These are phyloP conservation scores for Botrytis galanthina DNA, from an alignment of 2,329 filamentous ascomycete genomes.

Conservation along the genomic window DNA sequence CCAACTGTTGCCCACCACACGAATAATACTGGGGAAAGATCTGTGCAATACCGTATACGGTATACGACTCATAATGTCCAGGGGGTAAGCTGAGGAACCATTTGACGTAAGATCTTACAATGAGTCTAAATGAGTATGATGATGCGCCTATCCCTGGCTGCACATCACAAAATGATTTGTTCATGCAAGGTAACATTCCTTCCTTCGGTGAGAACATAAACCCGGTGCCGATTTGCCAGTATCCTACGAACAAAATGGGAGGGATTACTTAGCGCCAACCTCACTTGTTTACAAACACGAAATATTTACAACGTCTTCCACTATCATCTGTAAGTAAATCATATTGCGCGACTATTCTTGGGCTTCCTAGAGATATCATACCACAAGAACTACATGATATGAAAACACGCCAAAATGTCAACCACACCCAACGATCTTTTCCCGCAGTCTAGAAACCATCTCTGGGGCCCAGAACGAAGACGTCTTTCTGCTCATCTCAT, in stretches of 20 bases:
- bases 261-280: background rate
- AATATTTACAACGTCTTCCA: background rate
- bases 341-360: background rate
- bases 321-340: background rate
- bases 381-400: background rate
- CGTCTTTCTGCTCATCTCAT: conserved; percentile 9
- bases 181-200: conserved; percentile 7
- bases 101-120: background rate
- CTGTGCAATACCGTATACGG: too few relatives aligned
- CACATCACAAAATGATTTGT: background rate
- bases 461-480: conserved; percentile 8
- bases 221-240: background rate
- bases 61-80: background rate
- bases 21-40: background rate
- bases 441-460: background rate
- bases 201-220: background rate
- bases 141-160: background rate
- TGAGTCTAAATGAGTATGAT: conserved; percentile 1
- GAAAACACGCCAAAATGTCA: background rate
- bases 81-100: background rate
- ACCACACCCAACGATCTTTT: background rate
- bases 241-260: background rate
- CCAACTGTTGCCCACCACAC: too few relatives aligned
- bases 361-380: too few relatives aligned
- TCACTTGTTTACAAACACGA: background rate